Conservation (phyloP, 2,329 filamentous ascomycete species). For the Tolypocladium guangdongense region DNA sequence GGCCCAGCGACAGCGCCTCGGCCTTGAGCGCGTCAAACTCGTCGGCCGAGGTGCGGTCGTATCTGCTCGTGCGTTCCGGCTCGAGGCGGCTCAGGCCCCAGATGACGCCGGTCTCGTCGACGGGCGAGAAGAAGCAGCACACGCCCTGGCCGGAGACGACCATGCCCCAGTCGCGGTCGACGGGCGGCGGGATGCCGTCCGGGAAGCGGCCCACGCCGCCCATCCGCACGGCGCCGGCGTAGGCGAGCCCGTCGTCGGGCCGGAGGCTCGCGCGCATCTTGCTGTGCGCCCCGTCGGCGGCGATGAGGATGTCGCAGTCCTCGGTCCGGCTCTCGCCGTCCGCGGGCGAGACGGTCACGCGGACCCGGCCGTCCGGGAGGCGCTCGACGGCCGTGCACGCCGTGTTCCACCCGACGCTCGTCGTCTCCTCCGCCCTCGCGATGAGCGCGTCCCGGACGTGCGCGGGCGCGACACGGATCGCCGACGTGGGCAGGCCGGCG, state of each 20-base stretch:
- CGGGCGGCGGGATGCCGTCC: constrained; percentile 17
- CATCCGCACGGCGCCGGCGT: constrained; percentile 22
- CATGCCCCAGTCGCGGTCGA: constrained; percentile 22
- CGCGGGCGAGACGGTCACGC: background rate
- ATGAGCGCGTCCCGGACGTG: background rate
- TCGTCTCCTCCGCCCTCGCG: background rate
- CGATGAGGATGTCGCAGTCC: constrained; percentile 26
- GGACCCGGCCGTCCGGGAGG: background rate
- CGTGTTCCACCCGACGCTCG: background rate
- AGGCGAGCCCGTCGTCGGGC: constrained; percentile 22
- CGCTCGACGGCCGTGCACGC: background rate
- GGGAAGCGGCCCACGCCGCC: constrained; percentile 22
- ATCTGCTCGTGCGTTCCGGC: constrained; percentile 5
- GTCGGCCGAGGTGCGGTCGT: constrained; percentile 5
- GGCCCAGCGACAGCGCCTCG: constrained; percentile 12
- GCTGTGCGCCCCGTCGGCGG: constrained; percentile 28
- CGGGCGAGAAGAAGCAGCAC: constrained; percentile 26
- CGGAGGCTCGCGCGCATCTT: constrained; percentile 22
- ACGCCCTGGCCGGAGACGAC: constrained; percentile 21
- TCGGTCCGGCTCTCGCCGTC: background rate
- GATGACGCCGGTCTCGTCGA: constrained; percentile 23
- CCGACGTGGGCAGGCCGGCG: background rate
- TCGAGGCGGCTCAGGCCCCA: constrained; percentile 26
- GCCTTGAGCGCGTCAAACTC: constrained; percentile 14
- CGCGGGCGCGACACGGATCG: background rate